Evolutionary conservation across 148 eudicot genomes (phyloP).

Genomic region (Amaranthus hypochondriacus): DNA sequence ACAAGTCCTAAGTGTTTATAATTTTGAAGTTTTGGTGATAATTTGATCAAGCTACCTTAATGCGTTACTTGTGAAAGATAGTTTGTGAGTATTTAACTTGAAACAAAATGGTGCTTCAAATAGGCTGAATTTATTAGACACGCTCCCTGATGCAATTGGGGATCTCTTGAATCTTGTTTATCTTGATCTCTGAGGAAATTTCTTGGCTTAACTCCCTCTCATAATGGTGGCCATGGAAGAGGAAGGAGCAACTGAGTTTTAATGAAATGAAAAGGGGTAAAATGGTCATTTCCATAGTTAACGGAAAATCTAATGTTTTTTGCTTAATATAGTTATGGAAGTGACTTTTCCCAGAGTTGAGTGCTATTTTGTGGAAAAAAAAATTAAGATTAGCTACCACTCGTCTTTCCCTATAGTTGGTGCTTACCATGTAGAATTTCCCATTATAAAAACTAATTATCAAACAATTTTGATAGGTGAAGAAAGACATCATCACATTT

Average conservation of each 20-base stretch:
- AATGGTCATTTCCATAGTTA: too few relatives aligned
- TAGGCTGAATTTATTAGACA: not conserved
- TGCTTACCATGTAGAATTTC: too few relatives aligned
- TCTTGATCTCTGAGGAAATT: conserved; percentile 65
- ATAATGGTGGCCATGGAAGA: conserved; percentile 28
- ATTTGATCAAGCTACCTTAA: not conserved
- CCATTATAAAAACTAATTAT: too few relatives aligned
- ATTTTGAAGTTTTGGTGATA: conserved; percentile 2
- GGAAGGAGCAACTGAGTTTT: too few relatives aligned
- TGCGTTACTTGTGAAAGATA: not conserved
- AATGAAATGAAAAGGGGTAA: too few relatives aligned
- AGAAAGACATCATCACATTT: too few relatives aligned
- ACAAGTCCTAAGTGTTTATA: not conserved
- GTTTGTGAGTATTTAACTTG: conserved; percentile 5
- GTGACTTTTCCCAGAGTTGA: too few relatives aligned
- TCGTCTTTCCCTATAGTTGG: not conserved
- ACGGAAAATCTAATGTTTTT: too few relatives aligned
- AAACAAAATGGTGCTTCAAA: not conserved
- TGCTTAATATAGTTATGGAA: too few relatives aligned
- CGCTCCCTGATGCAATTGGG: conserved; percentile 53
- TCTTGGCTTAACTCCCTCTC: conserved; percentile 46
- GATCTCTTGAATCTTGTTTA: conserved; percentile 52
- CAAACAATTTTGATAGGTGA: too few relatives aligned
- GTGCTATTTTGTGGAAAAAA: not conserved
- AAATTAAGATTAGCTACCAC: not conserved